Evolutionary conservation across 164 flowering plant genomes (phyloP), one percentile per base, ranked within the genome.

Genomic region (Annona cherimola): DNA sequence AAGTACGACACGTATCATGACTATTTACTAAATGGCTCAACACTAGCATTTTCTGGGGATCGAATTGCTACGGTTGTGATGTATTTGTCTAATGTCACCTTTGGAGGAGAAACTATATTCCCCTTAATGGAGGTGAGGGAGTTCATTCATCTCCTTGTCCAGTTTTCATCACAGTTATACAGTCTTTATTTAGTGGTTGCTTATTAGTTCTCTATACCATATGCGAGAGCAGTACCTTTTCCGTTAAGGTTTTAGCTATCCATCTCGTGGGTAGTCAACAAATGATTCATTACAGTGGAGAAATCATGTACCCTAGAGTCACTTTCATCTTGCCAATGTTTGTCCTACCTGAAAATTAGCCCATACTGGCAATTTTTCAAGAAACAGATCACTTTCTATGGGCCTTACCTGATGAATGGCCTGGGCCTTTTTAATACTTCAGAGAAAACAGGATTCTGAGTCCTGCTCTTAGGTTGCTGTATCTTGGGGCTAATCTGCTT

Each of bases 41-140:
- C 60, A 9, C 11, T 43, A 54, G 80, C n/a, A 54, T 19, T 63
- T 16, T 65, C 69, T 8, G 82, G 83, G 71, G 83, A 85, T 72
- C 60, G 87, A 74, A 72, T 92, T 80, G 96, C 97, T 70, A 82
- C 90, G 7, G 87, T 92, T 19, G 44, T 94, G 20, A 76, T 94
- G 75, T 90, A 83, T 82, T 89, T 94, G 41, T 88, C 97, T 50
- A 84, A 87, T 80, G 91, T 81, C 68, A 79, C 80, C 20, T 75
- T 55, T 6, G 98, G 97, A 50, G 98, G 97, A 57, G 86, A 88
- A 73, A 80, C 85, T 54, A 78, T 86, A 70, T 92, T 92, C 71
- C 91, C 88, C 4, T 60, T 82, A 12, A 80, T 90, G 68, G 77
- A 87, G 91, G 98, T 90, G 65, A 81, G 88, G 55, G 42, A 72